Percentiles rank a stretch among this genome's conserved stretches.
These are phyloP conservation scores for Iris macrosiphon DNA, from an alignment of 106 monocot species.

Conservation along the genomic window DNA sequence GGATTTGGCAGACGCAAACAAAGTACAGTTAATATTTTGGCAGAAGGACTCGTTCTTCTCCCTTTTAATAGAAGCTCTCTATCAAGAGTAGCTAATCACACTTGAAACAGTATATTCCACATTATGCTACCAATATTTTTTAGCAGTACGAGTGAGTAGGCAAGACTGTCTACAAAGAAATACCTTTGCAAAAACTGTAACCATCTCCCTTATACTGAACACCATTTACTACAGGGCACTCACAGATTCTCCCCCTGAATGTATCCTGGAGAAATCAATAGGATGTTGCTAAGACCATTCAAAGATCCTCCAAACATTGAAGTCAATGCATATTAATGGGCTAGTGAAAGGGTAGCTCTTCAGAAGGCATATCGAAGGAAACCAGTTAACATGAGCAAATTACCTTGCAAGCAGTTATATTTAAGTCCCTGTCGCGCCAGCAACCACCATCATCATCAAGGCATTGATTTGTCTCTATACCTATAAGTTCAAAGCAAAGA, in stretches of 20 bases:
- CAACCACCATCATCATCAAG: constrained; percentile 69
- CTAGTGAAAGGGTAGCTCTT: neutral
- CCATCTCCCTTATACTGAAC: constrained; percentile 78
- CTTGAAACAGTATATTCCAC: too few species aligned
- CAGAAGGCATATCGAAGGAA: neutral
- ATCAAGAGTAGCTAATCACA: too few species aligned
- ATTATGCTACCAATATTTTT: too few species aligned
- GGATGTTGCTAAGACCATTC: constrained; percentile 1
- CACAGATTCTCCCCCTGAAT: constrained; percentile 65
- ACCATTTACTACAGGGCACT: constrained; percentile 63
- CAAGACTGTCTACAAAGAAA: too few species aligned
- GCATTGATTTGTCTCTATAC: constrained; percentile 81
- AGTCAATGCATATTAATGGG: too few species aligned
- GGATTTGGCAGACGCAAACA: too few species aligned
- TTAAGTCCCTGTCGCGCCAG: constrained; percentile 48
- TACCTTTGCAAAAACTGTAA: constrained; percentile 68
- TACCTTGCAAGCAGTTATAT: constrained; percentile 85
- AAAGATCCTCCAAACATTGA: neutral
- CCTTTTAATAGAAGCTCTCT: too few species aligned
- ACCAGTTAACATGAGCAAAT: neutral
- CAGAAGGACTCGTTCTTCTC: too few species aligned
- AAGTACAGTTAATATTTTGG: too few species aligned
- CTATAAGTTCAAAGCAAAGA: too few species aligned
- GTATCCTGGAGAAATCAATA: constrained; percentile 45
- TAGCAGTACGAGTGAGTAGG: too few species aligned